phyloP scores from a whole-genome alignment of 805 yeast genomes.

The Ogataea saltuana region DNA sequence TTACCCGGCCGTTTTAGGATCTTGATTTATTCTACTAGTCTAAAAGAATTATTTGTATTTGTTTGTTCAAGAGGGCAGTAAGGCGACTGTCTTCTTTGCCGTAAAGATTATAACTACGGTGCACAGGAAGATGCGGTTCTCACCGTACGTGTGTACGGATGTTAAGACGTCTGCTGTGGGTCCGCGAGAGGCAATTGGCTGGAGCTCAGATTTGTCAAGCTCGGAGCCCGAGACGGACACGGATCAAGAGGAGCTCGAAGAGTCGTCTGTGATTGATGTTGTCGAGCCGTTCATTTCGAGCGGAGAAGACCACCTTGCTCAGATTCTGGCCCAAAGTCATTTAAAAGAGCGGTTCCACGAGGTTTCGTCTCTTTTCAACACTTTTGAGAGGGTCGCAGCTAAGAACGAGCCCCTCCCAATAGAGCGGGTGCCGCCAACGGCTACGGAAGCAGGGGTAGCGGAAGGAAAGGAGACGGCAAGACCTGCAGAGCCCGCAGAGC shows the following conservation, averaged over 20 bases:
- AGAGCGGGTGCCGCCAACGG: too few relatives aligned
- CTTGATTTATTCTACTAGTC: too few relatives aligned
- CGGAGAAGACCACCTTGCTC: not conserved
- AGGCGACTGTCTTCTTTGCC: too few relatives aligned
- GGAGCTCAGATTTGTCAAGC: not conserved
- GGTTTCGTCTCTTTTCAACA: slow-evolving; percentile 2
- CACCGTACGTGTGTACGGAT: slow-evolving; percentile 4
- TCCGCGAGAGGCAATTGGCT: not conserved
- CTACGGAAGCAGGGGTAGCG: too few relatives aligned
- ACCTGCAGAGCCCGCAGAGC: not conserved
- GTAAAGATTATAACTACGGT: not conserved
- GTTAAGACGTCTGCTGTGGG: not conserved
- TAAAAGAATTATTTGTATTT: not conserved
- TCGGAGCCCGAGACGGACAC: slow-evolving; percentile 2
- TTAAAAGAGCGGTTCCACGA: not conserved
- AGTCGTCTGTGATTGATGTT: too few relatives aligned
- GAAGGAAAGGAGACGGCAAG: not conserved
- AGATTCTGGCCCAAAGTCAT: not conserved
- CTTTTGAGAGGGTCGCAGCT: not conserved
- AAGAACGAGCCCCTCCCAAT: too few relatives aligned
- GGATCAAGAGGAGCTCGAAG: slow-evolving; percentile 4
- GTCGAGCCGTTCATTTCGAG: too few relatives aligned
- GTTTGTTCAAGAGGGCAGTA: too few relatives aligned
- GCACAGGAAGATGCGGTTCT: not conserved
- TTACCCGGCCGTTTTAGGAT: not conserved